phyloP scores from a whole-genome alignment of 129 eudicot genomes.

The Flaveria sonorensis region DNA sequence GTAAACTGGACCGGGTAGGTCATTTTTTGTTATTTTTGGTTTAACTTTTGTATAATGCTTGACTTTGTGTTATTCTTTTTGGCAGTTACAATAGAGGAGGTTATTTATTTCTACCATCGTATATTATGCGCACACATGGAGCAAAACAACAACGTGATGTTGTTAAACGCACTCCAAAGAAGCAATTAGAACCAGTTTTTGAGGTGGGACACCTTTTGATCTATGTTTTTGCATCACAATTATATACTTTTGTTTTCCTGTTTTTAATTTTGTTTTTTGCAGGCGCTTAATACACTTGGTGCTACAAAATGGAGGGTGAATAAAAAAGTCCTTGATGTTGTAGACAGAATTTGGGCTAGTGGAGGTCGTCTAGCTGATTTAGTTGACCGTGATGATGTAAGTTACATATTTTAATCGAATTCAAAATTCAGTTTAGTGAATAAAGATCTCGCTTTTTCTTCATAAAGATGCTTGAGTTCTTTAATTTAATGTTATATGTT shows the following conservation, averaged over 20 bases:
- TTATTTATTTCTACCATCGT: slow-evolving; percentile 79
- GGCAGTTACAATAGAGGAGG: slow-evolving; percentile 87
- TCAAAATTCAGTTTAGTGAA: background rate
- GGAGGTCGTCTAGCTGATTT: slow-evolving; percentile 88
- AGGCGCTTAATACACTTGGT: slow-evolving; percentile 96
- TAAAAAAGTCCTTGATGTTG: slow-evolving; percentile 65
- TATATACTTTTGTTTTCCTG: background rate
- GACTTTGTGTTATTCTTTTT: slow-evolving; percentile 12
- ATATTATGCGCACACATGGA: slow-evolving; percentile 97
- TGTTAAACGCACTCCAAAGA: slow-evolving; percentile 61
- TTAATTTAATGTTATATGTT: background rate
- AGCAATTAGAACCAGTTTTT: slow-evolving; percentile 68
- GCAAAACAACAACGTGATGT: slow-evolving; percentile 85
- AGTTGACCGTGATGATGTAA: slow-evolving; percentile 92
- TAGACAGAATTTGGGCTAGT: slow-evolving; percentile 92
- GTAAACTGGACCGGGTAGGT: slow-evolving; percentile 84
- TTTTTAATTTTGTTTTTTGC: slow-evolving; percentile 17
- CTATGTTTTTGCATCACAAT: background rate
- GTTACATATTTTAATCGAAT: slow-evolving; percentile 22
- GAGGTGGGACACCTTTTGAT: slow-evolving; percentile 46
- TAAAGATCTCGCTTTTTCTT: background rate
- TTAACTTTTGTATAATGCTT: background rate
- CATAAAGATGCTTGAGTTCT: background rate
- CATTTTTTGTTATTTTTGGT: slow-evolving; percentile 2
- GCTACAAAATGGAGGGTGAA: slow-evolving; percentile 95